These are phyloP conservation scores for Starmerella sirachaensis DNA, from an alignment of 805 yeast species.

Conservation along the genomic window DNA sequence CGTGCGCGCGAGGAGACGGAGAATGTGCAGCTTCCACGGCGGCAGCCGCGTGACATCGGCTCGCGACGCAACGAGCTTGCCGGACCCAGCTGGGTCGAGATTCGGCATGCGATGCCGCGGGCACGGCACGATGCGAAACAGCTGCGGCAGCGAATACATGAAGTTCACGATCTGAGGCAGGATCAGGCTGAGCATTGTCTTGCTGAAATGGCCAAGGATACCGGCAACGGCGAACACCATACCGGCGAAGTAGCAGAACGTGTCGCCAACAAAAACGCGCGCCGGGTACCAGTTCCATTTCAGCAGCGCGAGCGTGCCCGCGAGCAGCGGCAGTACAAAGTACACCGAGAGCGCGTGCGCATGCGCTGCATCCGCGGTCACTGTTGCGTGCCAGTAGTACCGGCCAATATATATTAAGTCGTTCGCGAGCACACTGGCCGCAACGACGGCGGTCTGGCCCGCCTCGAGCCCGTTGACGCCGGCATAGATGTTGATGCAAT, in stretches of 20 bases:
- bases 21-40: conserved; percentile 23
- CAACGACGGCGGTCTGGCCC: conserved; percentile 79
- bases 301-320: conserved; percentile 66
- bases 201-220: conserved; percentile 89
- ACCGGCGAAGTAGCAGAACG: conserved; percentile 95
- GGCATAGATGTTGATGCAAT: conserved; percentile 88
- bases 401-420: conserved; percentile 53
- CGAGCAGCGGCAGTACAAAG: conserved; percentile 72
- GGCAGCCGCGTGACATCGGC: conserved; percentile 26
- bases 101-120: conserved; percentile 91
- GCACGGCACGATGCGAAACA: conserved; percentile 76
- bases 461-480: conserved; percentile 96
- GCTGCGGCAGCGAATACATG: conserved; percentile 81
- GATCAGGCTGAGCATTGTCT: conserved; percentile 75
- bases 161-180: conserved; percentile 88
- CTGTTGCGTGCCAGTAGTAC: conserved; percentile 19
- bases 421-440: conserved; percentile 56
- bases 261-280: conserved; percentile 89
- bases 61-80: conserved; percentile 61
- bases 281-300: conserved; percentile 87
- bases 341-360: conserved; percentile 75
- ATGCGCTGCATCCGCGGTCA: conserved; percentile 46
- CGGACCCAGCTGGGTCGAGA: conserved; percentile 53
- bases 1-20: conserved; percentile 39
- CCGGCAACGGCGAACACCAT: conserved; percentile 98